Base-by-base conservation (phyloP, 1,284 basidiomycete genomes). In the Rhodofomes roseus region DNA sequence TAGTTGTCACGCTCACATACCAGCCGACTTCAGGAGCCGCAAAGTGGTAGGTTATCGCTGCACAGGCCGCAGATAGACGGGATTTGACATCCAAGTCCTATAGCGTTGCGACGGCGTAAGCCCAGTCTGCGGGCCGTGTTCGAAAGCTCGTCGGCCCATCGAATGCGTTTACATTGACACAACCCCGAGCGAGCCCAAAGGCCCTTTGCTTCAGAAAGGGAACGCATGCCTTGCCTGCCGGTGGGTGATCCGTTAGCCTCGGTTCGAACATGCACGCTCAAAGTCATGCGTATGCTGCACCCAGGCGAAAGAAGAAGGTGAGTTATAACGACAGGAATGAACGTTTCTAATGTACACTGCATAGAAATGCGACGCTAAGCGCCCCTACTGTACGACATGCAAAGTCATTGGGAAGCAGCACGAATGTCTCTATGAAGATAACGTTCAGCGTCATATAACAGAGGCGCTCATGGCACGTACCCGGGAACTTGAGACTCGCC, bases 291-390 rank as follows among this genome's bases (percentile, higher is more conserved):
- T n/a, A 34, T 39, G 16, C 31, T 25, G 7, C 43, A 11, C 16
- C 14, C 36, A 71, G 69, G 60, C 61, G 63, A 43, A 71, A 70
- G 63, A 71, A 71, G 61, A 71, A 71, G 65, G 70, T 67, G 12
- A 57, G 23, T 44, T 31, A 18, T 37, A n/a, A n/a, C n/a, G n/a
- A n/a, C n/a, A n/a, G n/a, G n/a, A n/a, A n/a, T n/a, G n/a, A n/a
- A n/a, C n/a, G n/a, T n/a, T n/a, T n/a, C n/a, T n/a, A n/a, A 64
- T 36, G 16, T 40, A 23, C 5, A n/a, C 2, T n/a, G n/a, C 11
- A 2, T 20, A 70, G 70, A 72, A 67, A 67, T 72, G 70, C 54
- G 69, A 72, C 34, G 70, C 70, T 2, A 61, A 58, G 11, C 63
- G 68, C 14, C 70, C 70, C 0, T 65, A 53, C 41, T 72, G 70